Evolutionary conservation across 2,329 filamentous ascomycete species (phyloP).

Genomic region (Talaromyces sp.): DNA sequence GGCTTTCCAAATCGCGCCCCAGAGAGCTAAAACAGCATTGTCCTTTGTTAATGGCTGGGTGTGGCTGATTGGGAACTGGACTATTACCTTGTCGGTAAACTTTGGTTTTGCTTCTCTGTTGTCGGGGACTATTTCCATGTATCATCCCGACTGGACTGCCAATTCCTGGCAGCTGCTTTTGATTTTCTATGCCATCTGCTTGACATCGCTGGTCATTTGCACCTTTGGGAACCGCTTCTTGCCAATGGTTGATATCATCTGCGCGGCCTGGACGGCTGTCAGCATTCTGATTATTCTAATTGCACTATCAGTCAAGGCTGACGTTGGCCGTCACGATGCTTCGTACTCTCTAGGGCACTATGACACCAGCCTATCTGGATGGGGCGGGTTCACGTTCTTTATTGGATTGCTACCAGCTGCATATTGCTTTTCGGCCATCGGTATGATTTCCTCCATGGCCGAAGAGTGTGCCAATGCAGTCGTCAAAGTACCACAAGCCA

Average conservation of each 20-base stretch:
- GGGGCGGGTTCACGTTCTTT: constrained; percentile 58
- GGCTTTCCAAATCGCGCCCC: constrained; percentile 47
- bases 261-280: constrained; percentile 52
- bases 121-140: constrained; percentile 50
- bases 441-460: constrained; percentile 61
- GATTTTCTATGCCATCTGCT: constrained; percentile 65
- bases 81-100: constrained; percentile 51
- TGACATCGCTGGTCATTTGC: constrained; percentile 62
- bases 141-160: constrained; percentile 49
- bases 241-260: constrained; percentile 58
- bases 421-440: constrained; percentile 57
- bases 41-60: constrained; percentile 53
- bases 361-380: constrained; percentile 53
- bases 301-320: constrained; percentile 51
- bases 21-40: constrained; percentile 40
- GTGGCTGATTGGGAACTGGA: constrained; percentile 52
- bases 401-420: constrained; percentile 58
- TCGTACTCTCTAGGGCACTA: constrained; percentile 54
- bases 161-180: constrained; percentile 64
- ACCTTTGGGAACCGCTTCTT: constrained; percentile 64
- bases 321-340: constrained; percentile 49
- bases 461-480: constrained; percentile 55
- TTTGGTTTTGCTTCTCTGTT: constrained; percentile 54
- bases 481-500: constrained; percentile 49
- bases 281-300: constrained; percentile 57